Evolutionary conservation across 2,329 filamentous ascomycete genomes (phyloP).

Genomic region (Calonectria henricotiae): DNA sequence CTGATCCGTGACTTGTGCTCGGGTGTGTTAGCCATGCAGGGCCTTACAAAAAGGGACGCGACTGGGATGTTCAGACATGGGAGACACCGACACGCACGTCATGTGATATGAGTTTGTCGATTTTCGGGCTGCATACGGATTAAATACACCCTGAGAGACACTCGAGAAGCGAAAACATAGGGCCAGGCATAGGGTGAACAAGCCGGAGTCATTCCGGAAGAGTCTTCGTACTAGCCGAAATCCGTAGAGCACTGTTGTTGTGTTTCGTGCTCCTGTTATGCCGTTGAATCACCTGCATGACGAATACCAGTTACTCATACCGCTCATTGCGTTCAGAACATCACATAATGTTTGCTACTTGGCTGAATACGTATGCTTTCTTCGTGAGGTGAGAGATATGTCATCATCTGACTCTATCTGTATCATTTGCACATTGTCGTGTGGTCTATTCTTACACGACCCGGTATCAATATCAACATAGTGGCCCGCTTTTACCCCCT

Average conservation of each 20-base stretch:
- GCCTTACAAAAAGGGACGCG: neutral
- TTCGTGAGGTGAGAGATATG: constrained; percentile 5
- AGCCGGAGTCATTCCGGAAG: neutral
- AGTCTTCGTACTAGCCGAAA: neutral
- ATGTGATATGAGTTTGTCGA: constrained; percentile 6
- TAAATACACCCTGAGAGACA: neutral
- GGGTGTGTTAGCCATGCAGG: neutral
- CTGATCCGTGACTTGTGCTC: neutral
- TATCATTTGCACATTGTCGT: constrained; percentile 33
- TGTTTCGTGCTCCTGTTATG: neutral
- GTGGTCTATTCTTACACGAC: constrained; percentile 45
- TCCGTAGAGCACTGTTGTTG: neutral
- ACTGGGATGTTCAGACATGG: neutral
- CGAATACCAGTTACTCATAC: neutral
- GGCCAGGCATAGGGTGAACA: neutral
- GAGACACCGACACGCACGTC: neutral
- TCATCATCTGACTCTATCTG: constrained; percentile 33
- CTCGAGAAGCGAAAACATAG: neutral
- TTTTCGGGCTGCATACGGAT: neutral
- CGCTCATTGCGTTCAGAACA: neutral
- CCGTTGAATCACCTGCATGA: neutral
- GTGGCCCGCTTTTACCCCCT: constrained; percentile 37
- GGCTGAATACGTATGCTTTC: constrained; percentile 4
- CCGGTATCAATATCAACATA: constrained; percentile 49
- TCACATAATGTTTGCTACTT: constrained; percentile 7